Evolutionary conservation across 371 early-diverging fungal genomes (phyloP).

Genomic region (Mortierella sp.): DNA sequence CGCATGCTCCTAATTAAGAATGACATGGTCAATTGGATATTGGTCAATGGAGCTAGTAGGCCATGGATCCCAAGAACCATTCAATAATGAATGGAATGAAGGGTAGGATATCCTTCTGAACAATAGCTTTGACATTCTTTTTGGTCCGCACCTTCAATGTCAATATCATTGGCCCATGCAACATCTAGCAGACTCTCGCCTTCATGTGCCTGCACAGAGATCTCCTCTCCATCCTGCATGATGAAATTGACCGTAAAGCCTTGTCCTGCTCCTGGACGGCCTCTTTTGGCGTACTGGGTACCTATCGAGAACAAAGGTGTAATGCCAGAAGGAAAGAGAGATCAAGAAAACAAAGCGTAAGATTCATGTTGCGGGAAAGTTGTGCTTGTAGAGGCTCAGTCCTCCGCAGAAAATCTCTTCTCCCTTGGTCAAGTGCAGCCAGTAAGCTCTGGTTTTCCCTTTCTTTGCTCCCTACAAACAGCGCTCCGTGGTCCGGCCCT

Average conservation of each 20-base stretch:
- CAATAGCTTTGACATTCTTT: background rate
- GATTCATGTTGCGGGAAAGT: too few relatives aligned
- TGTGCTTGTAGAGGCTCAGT: too few relatives aligned
- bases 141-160: constrained; percentile 79
- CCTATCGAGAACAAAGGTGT: constrained; percentile 8
- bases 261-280: constrained; percentile 47
- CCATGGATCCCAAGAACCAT: too few relatives aligned
- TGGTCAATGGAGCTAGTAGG: too few relatives aligned
- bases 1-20: constrained; percentile 85
- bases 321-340: background rate
- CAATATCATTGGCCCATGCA: constrained; percentile 96
- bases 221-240: constrained; percentile 81
- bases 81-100: background rate
- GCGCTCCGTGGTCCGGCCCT: too few relatives aligned
- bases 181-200: constrained; percentile 94
- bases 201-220: constrained; percentile 79
- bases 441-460: too few relatives aligned
- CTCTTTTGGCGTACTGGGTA: constrained; percentile 22
- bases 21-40: background rate
- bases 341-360: too few relatives aligned
- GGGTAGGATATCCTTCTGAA: background rate
- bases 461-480: too few relatives aligned
- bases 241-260: constrained; percentile 66
- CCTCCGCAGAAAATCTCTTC: too few relatives aligned
- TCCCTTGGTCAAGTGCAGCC: too few relatives aligned